These are phyloP conservation scores for Colletotrichum noveboracense DNA, from an alignment of 2,329 filamentous ascomycete species.

Conservation along the genomic window DNA sequence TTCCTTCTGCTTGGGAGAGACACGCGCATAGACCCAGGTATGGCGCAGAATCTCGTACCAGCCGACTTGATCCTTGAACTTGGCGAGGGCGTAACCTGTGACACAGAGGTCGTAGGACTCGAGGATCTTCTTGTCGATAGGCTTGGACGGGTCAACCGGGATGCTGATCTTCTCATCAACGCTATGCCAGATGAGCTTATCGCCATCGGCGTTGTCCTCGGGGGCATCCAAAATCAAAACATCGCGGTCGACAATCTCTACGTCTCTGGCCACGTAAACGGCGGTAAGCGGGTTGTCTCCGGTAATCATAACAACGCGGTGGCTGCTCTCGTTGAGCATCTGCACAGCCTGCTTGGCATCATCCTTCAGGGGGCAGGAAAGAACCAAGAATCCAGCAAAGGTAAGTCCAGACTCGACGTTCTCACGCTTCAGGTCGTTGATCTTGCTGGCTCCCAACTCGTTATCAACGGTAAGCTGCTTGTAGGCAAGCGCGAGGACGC, in stretches of 20 bases:
- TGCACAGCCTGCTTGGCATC: constrained; percentile 93
- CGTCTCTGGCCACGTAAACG: constrained; percentile 91
- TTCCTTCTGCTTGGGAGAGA: constrained; percentile 98
- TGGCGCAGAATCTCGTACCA: constrained; percentile 82
- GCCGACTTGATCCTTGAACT: constrained; percentile 82
- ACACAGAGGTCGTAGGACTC: constrained; percentile 90
- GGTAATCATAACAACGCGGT: constrained; percentile 98
- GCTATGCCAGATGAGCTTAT: constrained; percentile 90
- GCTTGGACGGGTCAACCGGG: constrained; percentile 81
- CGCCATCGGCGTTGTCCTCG: constrained; percentile 82
- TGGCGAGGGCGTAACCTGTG: constrained; percentile 90
- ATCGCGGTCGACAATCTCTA: constrained; percentile 97
- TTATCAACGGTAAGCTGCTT: constrained; percentile 85
- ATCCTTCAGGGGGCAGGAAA: constrained; percentile 95
- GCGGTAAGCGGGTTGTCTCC: constrained; percentile 97
- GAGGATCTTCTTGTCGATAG: constrained; percentile 81
- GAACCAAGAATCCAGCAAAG: constrained; percentile 94
- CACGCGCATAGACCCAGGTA: constrained; percentile 97
- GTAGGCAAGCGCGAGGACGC: constrained; percentile 92
- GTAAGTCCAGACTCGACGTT: constrained; percentile 83
- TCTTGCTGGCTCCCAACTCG: constrained; percentile 81
- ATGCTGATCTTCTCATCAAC: constrained; percentile 90
- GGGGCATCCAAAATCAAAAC: constrained; percentile 94
- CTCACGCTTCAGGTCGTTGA: constrained; percentile 94
- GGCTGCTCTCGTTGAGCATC: constrained; percentile 98